phyloP scores from a whole-genome alignment of 2,329 filamentous ascomycete genomes.

The Botrytis sinoallii region DNA sequence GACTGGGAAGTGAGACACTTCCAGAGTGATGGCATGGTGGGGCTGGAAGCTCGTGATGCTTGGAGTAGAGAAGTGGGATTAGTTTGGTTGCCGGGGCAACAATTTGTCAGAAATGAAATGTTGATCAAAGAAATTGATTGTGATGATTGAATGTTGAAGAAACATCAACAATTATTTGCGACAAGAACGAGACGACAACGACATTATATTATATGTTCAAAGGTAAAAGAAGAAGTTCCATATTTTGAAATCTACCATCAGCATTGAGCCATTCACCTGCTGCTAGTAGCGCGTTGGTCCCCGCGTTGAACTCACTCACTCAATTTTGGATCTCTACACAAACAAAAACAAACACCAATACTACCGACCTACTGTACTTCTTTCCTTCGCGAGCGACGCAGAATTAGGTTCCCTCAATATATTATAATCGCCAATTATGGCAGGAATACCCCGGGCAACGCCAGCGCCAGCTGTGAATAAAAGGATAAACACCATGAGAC shows the following conservation, averaged over 20 bases:
- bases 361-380: background rate
- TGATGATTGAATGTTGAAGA: background rate
- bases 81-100: slow-evolving; percentile 8
- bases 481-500: slow-evolving; percentile 50
- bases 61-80: background rate
- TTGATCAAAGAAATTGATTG: background rate
- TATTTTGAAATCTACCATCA: background rate
- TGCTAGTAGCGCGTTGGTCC: background rate
- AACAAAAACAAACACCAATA: slow-evolving; percentile 6
- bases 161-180: slow-evolving; percentile 7
- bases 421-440: slow-evolving; percentile 43
- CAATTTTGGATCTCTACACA: background rate
- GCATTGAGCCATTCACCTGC: background rate
- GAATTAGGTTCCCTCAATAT: background rate
- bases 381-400: background rate
- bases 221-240: background rate
- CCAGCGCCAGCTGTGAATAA: slow-evolving; percentile 44
- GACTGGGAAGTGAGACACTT: background rate
- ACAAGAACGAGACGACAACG: background rate
- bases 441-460: slow-evolving; percentile 51
- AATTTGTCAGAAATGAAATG: background rate
- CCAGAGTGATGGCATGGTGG: slow-evolving; percentile 14
- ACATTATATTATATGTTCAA: background rate
- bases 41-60: slow-evolving; percentile 16
- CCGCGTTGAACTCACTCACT: background rate